Evolutionary conservation across 2,329 filamentous ascomycete genomes (phyloP), one percentile per base, ranked within the genome.

Genomic region (Diaporthe australafricana): DNA sequence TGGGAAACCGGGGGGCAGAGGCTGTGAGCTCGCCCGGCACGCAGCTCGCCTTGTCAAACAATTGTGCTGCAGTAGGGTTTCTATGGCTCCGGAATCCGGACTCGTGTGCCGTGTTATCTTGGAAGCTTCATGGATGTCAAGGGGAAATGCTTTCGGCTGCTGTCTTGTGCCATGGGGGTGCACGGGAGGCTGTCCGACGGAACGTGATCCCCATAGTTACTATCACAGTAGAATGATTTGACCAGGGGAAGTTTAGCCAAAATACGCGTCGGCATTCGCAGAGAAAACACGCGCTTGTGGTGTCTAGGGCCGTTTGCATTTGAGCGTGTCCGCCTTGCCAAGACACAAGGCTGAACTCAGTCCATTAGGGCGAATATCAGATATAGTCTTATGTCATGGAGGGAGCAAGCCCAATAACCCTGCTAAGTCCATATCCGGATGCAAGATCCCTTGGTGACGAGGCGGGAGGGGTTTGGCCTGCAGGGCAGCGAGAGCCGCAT

Each of bases 21-120:
- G 47, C 30, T 70, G 47, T 42, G 30, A 56, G 63, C 70, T 48
- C 20, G 42, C 45, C 45, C 63, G 63, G 35, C 35, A 50, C n/a
- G 55, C 65, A 62, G 40, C 55, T 53, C 70, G 70, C 65, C 65
- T 72, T 60, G 47, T 47, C 70, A 63, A 68, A 63, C 55, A 16
- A 53, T 30, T 11, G n/a, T 42, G 45, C 53, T 60, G 67, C 65
- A 56, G 30, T 17, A 38, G 27, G 53, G 17, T 17, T n/a, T 30
- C n/a, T 50, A n/a, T 48, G 30, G 20, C 50, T 27, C 57, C 60
- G 45, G 60, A 38, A 27, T 35, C n/a, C 42, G 60, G 60, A 50
- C 32, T n/a, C 47, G 45, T 38, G 60, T 65, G 45, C 60, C 60
- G 45, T 25, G 30, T 65, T 65, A 42, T 50, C 60, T 50, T 65